phyloP scores from a whole-genome alignment of 1,139 yeast genomes.

The Diutina neorugosa region DNA sequence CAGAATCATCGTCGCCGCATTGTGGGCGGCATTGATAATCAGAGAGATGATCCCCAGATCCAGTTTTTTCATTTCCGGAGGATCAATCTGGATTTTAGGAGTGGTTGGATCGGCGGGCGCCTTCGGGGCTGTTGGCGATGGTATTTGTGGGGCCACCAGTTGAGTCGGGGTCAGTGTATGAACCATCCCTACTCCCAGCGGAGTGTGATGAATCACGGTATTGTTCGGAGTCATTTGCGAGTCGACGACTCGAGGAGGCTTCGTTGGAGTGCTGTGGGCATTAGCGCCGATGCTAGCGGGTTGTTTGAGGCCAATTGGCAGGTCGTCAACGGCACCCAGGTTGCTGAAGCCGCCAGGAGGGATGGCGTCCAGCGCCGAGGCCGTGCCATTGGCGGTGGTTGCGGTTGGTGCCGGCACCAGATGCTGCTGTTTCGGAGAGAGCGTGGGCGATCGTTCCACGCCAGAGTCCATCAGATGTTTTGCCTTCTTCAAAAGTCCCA shows the following conservation, averaged over 20 bases:
- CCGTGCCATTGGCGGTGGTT: background rate
- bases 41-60: slow-evolving; percentile 15
- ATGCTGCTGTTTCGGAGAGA: background rate
- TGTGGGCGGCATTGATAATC: slow-evolving; percentile 19
- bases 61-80: background rate
- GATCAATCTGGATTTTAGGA: background rate
- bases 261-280: background rate
- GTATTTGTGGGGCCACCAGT: background rate
- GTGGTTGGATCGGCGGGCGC: background rate
- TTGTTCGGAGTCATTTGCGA: background rate
- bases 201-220: background rate
- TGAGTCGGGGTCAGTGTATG: slow-evolving; percentile 1
- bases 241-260: background rate
- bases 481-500: slow-evolving; percentile 2
- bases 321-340: background rate
- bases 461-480: background rate
- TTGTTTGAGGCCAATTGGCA: background rate
- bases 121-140: background rate
- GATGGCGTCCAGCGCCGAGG: background rate
- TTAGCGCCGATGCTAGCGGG: background rate
- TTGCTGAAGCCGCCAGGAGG: background rate
- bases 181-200: background rate
- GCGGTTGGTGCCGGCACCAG: background rate
- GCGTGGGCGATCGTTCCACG: background rate
- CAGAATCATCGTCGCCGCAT: slow-evolving; percentile 16